Evolutionary conservation across 768 basidiomycete genomes (phyloP), one percentile per base, ranked within the genome.

Genomic region (Gloeophyllum trabeum): DNA sequence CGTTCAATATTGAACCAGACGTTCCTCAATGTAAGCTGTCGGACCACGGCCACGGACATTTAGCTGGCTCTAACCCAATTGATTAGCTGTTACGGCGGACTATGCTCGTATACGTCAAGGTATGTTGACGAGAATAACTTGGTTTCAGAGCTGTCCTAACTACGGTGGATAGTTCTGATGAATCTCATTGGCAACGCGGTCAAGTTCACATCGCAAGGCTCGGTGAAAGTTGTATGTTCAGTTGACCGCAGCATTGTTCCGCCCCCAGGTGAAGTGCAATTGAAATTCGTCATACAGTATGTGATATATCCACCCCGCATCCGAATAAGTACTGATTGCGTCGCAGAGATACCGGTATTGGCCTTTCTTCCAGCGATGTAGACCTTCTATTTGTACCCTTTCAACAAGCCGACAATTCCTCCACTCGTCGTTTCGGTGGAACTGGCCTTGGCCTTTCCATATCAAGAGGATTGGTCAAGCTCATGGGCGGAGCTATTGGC

Each of bases 361-460:
- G 82, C 1, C 59, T 86, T 41, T 72, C 79, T 5, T 63, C 73
- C 5, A 76, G 70, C 45, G 81, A 84, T 46, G 73, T 79, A 3
- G 76, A 79, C 38, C 64, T 75, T 5, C 59, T 86, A 3, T 86
- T 84, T 48, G 73, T 79, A 16, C 82, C 82, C 6, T 86, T 86
- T 49, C 79, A 80, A 48, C 83, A 86, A 59, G 81, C 81, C 6
- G 83, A 84, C 63, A 83, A 80, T 48, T 83, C 81, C 0, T 81
- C 80, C 0, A 84, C 83, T 5, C 74, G 82, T 21, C 70, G 76
- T 5, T 85, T 81, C 51, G 83, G 83, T 36, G 83, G 83, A 2
- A 84, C 82, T n/a, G 83, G 83, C 6, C 57, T 86, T 6, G 83
- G 83, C 16, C 60, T 84, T 19, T 81, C 79, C 4, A 86, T 86